Base-by-base conservation (phyloP, 179 eudicot species). In the Corrigiola litoralis region DNA sequence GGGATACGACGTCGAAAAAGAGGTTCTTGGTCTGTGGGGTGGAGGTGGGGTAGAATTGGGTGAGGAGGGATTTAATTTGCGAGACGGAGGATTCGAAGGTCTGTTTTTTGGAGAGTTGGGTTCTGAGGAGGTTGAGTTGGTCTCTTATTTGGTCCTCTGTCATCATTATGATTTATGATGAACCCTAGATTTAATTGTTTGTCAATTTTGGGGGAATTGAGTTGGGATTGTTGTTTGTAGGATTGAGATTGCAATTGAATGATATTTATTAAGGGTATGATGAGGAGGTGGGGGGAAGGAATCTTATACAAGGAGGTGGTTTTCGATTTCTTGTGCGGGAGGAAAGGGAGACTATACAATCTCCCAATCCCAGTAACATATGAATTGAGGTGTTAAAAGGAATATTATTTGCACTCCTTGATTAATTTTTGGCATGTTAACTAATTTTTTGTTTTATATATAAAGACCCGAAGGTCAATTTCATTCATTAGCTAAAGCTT, bases 91-190 rank as follows among this genome's bases (percentile, higher is more conserved):
- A 81, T 72, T 92, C 97, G 68, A 92, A 92, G 46, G 81, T 49
- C 41, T 90, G 88, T 61, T 83, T 90, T 73, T 81, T 85, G 32
- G 78, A 81, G 14, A 92, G 74, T 73, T 84, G 88, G 65, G 77
- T 81, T 67, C 92, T 86, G 53, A 92, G 58, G 11, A 81, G 85
- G 50, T 87, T 80, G 45, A 92, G 72, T 72, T 78, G 81, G 32
- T 77, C 69, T 24, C 67, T 70, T 29, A 89, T 55, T 52, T 73
- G 61, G 13, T 73, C 74, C 0, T 79, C 68, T 12, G 74, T 20
- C 4, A 66, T 16, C 71, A 61, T 67, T 11, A 1, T 28, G 33
- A 20, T 38, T 32, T 28, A 6, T 37, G 48, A 70, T 36, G 65
- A 65, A 65, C 71, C 71, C 70, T 72, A 52, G 17, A 44, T 7